These are phyloP conservation scores for Clarireedia monteithiana DNA, from an alignment of 2,329 filamentous ascomycete genomes.

Conservation along the genomic window DNA sequence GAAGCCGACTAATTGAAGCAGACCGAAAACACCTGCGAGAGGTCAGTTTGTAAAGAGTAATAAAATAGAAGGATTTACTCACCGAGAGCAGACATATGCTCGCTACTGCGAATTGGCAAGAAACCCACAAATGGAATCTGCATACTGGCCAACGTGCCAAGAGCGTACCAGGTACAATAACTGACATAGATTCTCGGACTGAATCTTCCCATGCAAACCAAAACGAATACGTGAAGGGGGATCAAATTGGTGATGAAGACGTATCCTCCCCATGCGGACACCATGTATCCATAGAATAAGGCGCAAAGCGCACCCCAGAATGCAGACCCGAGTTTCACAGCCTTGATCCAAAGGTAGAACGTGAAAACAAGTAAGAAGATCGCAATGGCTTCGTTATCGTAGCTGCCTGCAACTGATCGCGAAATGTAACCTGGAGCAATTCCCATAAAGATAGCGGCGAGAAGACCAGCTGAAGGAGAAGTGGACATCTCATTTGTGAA, in stretches of 20 bases:
- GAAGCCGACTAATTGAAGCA: slow-evolving; percentile 88
- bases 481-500: slow-evolving; percentile 95
- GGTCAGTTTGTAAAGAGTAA: slow-evolving; percentile 4
- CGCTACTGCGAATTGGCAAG: slow-evolving; percentile 89
- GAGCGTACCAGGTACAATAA: slow-evolving; percentile 96
- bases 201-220: slow-evolving; percentile 95
- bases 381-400: slow-evolving; percentile 98
- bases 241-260: slow-evolving; percentile 98
- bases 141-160: slow-evolving; percentile 96
- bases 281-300: slow-evolving; percentile 99
- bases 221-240: slow-evolving; percentile 85
- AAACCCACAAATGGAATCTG: slow-evolving; percentile 99
- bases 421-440: slow-evolving; percentile 98
- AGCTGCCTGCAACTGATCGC: slow-evolving; percentile 92
- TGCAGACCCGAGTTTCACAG: slow-evolving; percentile 90
- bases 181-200: slow-evolving; percentile 90
- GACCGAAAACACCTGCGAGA: slow-evolving; percentile 75
- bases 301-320: slow-evolving; percentile 94
- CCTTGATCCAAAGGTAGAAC: slow-evolving; percentile 99
- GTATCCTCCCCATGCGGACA: slow-evolving; percentile 98
- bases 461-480: slow-evolving; percentile 88
- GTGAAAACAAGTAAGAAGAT: slow-evolving; percentile 98
- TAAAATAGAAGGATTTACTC: slow-evolving; percentile 29
- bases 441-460: slow-evolving; percentile 94
- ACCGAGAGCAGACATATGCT: slow-evolving; percentile 97